Conservation (phyloP, 192 early-diverging fungal species). For the Gamsiella multidivaricata region DNA sequence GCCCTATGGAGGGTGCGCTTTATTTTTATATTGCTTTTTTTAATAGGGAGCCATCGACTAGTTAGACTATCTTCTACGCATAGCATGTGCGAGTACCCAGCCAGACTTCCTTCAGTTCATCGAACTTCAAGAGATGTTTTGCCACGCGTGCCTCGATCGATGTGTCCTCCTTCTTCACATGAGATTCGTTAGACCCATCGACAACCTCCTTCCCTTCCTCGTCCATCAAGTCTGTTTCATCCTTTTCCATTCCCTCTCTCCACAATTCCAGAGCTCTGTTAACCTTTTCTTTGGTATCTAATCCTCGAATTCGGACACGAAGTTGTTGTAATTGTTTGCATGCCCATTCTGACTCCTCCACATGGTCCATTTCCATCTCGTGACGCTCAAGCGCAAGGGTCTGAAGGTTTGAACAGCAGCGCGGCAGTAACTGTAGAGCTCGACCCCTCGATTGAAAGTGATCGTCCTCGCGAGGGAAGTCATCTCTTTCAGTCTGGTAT, state of each 20-base stretch:
- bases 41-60: no score
- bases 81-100: constrained; percentile 19
- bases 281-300: constrained; percentile 22
- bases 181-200: not conserved
- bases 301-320: constrained; percentile 13
- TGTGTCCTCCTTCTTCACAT: not conserved
- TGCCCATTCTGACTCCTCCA: constrained; percentile 17
- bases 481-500: not conserved
- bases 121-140: constrained; percentile 10
- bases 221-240: not conserved
- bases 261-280: constrained; percentile 1
- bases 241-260: constrained; percentile 4
- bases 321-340: constrained; percentile 10
- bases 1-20: no score
- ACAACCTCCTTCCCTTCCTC: not conserved
- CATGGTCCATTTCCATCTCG: constrained; percentile 16
- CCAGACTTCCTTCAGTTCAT: constrained; percentile 11
- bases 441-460: constrained; percentile 7
- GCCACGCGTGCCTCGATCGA: constrained; percentile 16
- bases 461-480: not conserved
- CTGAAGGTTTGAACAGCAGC: constrained; percentile 2
- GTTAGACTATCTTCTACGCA: no score
- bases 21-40: no score
- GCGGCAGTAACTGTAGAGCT: constrained; percentile 15
- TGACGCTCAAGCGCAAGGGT: constrained; percentile 4